Percentiles rank a stretch among this genome's conserved stretches.
Evolutionary conservation across 257 asterid genomes (phyloP).

Genomic region (Salvia rosmarinus): DNA sequence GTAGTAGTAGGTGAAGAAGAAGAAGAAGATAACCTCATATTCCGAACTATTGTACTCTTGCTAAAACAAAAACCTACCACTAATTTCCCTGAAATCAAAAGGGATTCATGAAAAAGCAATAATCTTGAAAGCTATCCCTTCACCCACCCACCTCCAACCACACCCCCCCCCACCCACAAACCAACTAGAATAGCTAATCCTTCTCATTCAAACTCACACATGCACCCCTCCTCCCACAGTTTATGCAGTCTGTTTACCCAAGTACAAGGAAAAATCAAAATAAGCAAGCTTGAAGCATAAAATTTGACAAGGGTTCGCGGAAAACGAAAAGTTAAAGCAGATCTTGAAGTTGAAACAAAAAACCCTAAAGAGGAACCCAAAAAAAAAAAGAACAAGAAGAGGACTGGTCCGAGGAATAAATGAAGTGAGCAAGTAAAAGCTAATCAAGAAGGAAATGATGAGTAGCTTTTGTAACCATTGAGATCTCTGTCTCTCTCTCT

Average conservation of each 20-base stretch:
- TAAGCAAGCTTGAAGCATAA: slow-evolving; percentile 1
- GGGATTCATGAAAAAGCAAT: slow-evolving; percentile 34
- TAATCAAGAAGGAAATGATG: slow-evolving; percentile 46
- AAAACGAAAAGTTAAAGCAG: slow-evolving; percentile 49
- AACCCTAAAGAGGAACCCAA: slow-evolving; percentile 41
- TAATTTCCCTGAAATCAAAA: slow-evolving; percentile 35
- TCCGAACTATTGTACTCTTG: slow-evolving; percentile 38
- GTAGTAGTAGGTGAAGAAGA: slow-evolving; percentile 47
- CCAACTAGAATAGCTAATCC: slow-evolving; percentile 37
- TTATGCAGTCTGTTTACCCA: background rate
- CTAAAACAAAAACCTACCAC: slow-evolving; percentile 29
- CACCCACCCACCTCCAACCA: slow-evolving; percentile 47
- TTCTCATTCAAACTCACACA: slow-evolving; percentile 60
- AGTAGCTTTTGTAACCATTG: slow-evolving; percentile 57
- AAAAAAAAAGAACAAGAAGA: slow-evolving; percentile 36
- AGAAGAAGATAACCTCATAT: slow-evolving; percentile 67
- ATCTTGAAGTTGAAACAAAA: slow-evolving; percentile 51
- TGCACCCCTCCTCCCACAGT: slow-evolving; percentile 24
- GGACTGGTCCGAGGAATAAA: slow-evolving; percentile 55
- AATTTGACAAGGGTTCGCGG: slow-evolving; percentile 32
- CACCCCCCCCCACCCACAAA: slow-evolving; percentile 44
- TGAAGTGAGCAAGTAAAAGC: slow-evolving; percentile 46
- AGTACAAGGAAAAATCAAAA: background rate
- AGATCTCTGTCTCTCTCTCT: slow-evolving; percentile 41
- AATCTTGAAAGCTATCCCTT: slow-evolving; percentile 35